Conservation (phyloP, 352 stramenopile species). For the Globisporangium rhizosaccharum region DNA sequence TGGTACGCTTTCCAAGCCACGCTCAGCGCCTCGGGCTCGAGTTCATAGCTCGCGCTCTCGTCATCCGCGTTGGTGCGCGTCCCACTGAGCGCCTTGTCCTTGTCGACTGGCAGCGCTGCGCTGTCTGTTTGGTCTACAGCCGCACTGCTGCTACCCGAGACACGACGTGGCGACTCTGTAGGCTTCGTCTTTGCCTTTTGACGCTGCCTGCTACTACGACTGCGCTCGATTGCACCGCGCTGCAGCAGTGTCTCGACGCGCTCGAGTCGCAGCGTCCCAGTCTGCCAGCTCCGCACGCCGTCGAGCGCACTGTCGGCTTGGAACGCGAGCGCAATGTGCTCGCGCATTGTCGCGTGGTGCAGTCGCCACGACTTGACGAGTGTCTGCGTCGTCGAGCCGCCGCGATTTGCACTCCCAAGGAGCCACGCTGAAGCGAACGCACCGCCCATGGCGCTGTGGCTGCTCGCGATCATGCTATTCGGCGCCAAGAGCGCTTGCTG, state of each 20-base stretch:
- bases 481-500: slow-evolving; percentile 17
- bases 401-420: background rate
- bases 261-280: slow-evolving; percentile 2
- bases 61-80: background rate
- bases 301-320: slow-evolving; percentile 28
- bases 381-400: slow-evolving; percentile 3
- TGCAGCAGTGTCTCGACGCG: slow-evolving; percentile 11
- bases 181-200: too few species aligned
- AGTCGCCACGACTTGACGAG: slow-evolving; percentile 23
- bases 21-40: slow-evolving; percentile 20
- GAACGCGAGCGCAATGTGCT: slow-evolving; percentile 26
- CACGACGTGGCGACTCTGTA: too few species aligned
- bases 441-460: slow-evolving; percentile 1
- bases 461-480: background rate
- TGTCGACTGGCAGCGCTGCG: too few species aligned
- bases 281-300: slow-evolving; percentile 21
- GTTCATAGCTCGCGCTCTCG: background rate
- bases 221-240: background rate
- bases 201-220: background rate
- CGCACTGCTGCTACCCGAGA: too few species aligned
- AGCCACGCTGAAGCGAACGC: slow-evolving; percentile 10
- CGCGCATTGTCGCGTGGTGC: slow-evolving; percentile 19
- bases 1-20: slow-evolving; percentile 32
- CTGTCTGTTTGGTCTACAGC: background rate
- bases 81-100: background rate